Evolutionary conservation across 2,329 filamentous ascomycete genomes (phyloP), one percentile per base, ranked within the genome.

Genomic region (Aspergillus spinulosporus): DNA sequence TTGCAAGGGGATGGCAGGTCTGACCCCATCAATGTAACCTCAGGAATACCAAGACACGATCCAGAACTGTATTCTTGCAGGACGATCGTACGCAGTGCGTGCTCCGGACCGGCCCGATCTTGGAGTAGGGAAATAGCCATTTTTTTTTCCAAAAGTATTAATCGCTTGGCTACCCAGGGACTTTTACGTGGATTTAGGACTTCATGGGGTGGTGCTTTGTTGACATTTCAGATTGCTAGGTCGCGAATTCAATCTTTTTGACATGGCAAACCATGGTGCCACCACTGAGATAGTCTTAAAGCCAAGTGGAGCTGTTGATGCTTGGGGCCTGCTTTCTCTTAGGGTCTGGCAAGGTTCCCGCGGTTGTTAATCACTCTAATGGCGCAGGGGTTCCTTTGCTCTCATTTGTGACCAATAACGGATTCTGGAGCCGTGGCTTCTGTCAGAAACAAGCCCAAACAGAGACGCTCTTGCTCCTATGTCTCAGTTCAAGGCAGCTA

Each of bases 401-500:
- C 31, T 49, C 28, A 21, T 48, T 48, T 37, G 31, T 49, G 12
- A 49, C 31, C 46, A 49, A 37, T 46, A 42, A n/a, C 14, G 11
- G 32, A 14, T 46, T 37, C n/a, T 11, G 4, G 40, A 21, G 40
- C 29, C 44, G 31, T 28, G 29, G 45, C 21, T 21, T 21, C 21
- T 21, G 21, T 21, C 21, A 21, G 21, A 21, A 21, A 21, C 21
- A 21, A 31, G 29, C 45, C 28, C 39, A 31, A 37, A 53, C 39
- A 36, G 5, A 37, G 15, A 14, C 34, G 43, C 31, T 21, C n/a
- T 29, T 29, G 43, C 32, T 48, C 32, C 34, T 21, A 26, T 44
- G 44, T 46, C 44, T 49, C 21, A 43, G 44, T 44, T 54, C 34
- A 46, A 54, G 44, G 52, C 36, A 44, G 44, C 44, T 43, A 21